Base-by-base conservation (phyloP, 352 stramenopile genomes). In the Phytopythium delawarense region DNA sequence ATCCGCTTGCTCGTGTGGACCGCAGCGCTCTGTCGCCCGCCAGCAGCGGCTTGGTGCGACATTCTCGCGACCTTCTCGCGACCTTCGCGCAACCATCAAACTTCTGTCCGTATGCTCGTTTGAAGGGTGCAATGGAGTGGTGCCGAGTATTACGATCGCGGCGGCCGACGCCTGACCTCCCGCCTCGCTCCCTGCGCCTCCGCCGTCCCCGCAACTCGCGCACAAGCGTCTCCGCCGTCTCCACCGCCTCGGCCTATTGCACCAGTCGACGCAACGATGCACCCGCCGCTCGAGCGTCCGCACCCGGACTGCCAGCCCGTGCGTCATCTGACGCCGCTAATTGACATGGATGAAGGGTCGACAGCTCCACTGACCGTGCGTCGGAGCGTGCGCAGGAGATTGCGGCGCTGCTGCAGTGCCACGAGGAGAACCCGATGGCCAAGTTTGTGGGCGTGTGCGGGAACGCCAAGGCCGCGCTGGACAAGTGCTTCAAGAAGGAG, bases 401-500 rank as follows among this genome's bases (percentile, higher is more conserved):
- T 23, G 60, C 77, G 52, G 76, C 71, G 34, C 71, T 95, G 59
- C 76, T 81, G 44, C 44, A 72, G 56, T 95, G 86, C 64, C 86
- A 95, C 59, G 74, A 91, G 1, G 62, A 89, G 25, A 87, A 95
- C 72, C 82, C 86, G 49, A 71, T 74, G 54, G 69, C 75, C 62
- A 95, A 95, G 70, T 95, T 93, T 63, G 66, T 90, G 21, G 86
- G 86, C 16, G 79, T 70, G 6, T 95, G 86, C 59, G 87, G 81
- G 49, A 71, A 89, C 8, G 60, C 78, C 16, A 95, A 95, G 66
- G 70, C 73, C n/a, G 81, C 75, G 7, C 67, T 95, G 45, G 84
- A 95, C 70, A 74, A 78, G 59, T 95, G 86, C 67, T 93, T 95
- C 61, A 84, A 77, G 34, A 66, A 73, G 2, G 85, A 94, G 62